phyloP scores from a whole-genome alignment of 2,329 filamentous ascomycete genomes.

The Cercospora citrullina region DNA sequence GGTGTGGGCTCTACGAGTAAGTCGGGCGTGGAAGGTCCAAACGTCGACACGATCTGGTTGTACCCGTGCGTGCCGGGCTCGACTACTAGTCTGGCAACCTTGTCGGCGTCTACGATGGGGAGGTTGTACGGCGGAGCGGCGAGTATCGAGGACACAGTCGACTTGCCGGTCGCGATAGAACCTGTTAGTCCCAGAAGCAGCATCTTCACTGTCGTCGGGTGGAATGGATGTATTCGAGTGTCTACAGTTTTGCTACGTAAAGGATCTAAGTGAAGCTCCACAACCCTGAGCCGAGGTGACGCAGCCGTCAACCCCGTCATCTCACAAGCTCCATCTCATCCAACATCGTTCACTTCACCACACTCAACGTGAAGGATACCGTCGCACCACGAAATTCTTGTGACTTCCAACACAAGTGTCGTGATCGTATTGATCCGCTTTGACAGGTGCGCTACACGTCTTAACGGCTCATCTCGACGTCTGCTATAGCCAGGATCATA shows the following conservation, averaged over 20 bases:
- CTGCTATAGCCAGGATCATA: not conserved
- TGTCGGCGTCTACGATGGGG: constrained; percentile 90
- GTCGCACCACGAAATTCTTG: not conserved
- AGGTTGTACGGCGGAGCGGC: constrained; percentile 77
- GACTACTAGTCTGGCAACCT: constrained; percentile 89
- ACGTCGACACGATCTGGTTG: constrained; percentile 76
- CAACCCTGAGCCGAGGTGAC: not conserved
- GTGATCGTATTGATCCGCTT: not conserved
- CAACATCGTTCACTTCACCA: not conserved
- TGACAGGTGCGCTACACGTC: not conserved
- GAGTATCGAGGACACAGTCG: constrained; percentile 85
- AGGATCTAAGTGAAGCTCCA: not conserved
- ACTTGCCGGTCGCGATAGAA: constrained; percentile 97
- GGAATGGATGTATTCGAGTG: not conserved
- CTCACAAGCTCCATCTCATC: not conserved
- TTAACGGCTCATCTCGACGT: not conserved
- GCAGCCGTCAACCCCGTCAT: not conserved
- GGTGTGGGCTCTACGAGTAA: constrained; percentile 66
- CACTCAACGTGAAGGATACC: not conserved
- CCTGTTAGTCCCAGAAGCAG: constrained; percentile 93
- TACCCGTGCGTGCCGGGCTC: constrained; percentile 88
- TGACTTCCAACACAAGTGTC: not conserved
- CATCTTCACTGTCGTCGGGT: constrained; percentile 57
- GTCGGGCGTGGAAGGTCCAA: constrained; percentile 79
- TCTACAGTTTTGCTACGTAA: not conserved